Base-by-base conservation (phyloP, 2,329 filamentous ascomycete genomes). In the Cladophialophora exuberans region DNA sequence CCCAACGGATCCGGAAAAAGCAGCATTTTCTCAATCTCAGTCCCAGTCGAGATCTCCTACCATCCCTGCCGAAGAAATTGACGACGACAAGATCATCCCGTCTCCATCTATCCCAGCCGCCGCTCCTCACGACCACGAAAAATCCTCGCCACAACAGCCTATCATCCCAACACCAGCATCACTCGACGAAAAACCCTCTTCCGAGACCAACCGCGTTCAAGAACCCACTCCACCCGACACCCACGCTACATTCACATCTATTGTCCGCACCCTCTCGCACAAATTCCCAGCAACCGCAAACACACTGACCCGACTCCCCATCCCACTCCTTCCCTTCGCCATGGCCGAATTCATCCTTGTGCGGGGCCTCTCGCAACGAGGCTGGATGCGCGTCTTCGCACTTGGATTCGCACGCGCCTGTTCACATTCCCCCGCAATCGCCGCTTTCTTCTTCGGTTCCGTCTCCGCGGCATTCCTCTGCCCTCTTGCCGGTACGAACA, bases 261-360 rank as follows among this genome's bases (percentile, higher is more conserved):
- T 63, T 15, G 17, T 62, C 25, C 49, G 41, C 15, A 31, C 33
- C 10, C 39, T 65, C 25, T 33, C 43, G 10, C 25, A 30, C 13
- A 61, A 54, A n/a, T 62, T 65, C 39, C 62, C 62, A 2, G 48
- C 50, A 5, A 63, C 62, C 11, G 53, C 57, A 5, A 41, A 53
- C 17, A 65, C 62, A 18, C 26, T 62, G 18, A 18, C 18, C 3
- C 59, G 58, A 1, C 50, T 65, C 2, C 62, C 62, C 1, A 59
- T 65, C 38, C 55, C 59, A 2, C 62, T 65, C 11, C 54, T 65
- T 11, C 62, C 62, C 7, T 65, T 65, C 45, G 62, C 62, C 30
- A 65, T 65, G 59, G 60, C 54, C 57, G 61, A 65, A 35, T 65
- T 65, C 48, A 63, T 65, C 39, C 56, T 65, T 4, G 62, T 65